These are phyloP conservation scores for Skeletonema costatum DNA, from an alignment of 108 stramenopile genomes.

Conservation along the genomic window DNA sequence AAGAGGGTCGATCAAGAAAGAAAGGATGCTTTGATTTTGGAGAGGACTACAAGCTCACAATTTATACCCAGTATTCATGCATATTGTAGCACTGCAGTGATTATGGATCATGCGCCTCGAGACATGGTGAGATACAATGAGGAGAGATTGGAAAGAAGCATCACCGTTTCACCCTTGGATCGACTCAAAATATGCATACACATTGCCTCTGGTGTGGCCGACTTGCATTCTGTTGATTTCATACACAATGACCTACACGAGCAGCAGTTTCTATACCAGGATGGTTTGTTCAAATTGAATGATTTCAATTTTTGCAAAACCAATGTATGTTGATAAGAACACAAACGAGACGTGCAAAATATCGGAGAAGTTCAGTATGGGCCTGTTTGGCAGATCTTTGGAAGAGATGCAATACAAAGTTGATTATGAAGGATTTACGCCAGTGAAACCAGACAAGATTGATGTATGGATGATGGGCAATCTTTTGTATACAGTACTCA, in stretches of 20 bases:
- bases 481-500: not conserved
- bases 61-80: constrained; percentile 42
- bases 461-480: not conserved
- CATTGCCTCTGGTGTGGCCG: constrained; percentile 52
- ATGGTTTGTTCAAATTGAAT: constrained; percentile 36
- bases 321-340: constrained; percentile 33
- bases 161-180: constrained; percentile 2
- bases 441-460: not conserved
- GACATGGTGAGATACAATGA: constrained; percentile 47
- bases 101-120: constrained; percentile 52
- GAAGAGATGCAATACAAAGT: not conserved
- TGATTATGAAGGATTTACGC: not conserved
- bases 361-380: not conserved
- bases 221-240: constrained; percentile 53
- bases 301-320: constrained; percentile 29
- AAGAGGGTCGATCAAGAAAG: constrained; percentile 27
- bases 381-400: not conserved
- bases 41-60: constrained; percentile 15
- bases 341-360: constrained; percentile 5
- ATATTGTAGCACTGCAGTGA: constrained; percentile 37
- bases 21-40: constrained; percentile 40
- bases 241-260: constrained; percentile 56
- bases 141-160: constrained; percentile 4
- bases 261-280: constrained; percentile 43
- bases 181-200: constrained; percentile 22